Base-by-base conservation (phyloP, 2,329 filamentous ascomycete species). In the Aspergillus persii region DNA sequence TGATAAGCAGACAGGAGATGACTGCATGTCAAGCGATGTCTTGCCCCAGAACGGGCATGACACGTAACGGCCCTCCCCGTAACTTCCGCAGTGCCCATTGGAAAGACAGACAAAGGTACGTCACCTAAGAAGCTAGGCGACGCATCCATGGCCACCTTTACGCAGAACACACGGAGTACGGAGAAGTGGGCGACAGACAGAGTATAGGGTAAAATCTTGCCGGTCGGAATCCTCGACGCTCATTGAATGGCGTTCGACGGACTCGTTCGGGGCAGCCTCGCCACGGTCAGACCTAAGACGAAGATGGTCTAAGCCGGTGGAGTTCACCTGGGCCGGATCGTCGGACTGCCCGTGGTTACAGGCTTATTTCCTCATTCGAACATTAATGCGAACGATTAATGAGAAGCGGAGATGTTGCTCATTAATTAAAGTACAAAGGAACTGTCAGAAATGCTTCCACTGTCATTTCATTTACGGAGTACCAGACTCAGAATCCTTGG, bases 41-140 rank as follows among this genome's bases (percentile, higher is more conserved):
- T 56, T 61, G 65, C 62, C 66, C 69, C 54, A 68, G 68, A 61
- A 59, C 12, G 62, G 68, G 57, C 54, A 63, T 71, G 70, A 72
- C 69, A 72, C 67, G 69, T 71, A 71, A 72, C 68, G 69, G 67
- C 52, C 54, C 30, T 23, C 30, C 18, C 41, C 41, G 39, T 3
- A n/a, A 18, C 15, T 15, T 41, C 36, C 36, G 36, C 36, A n/a
- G 11, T 41, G 36, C 36, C n/a, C 36, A 41, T 41, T 41, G 36
- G 36, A 41, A 36, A 36, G n/a, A 15, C 15, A n/a, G 15, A n/a
- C 15, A 12, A 41, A 15, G 15, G 44, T 8, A 23, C 26, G 44
- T 47, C 44, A 47, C 18, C 26, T 9, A 47, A 27, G 26, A 27
- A 27, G 44, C 44, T 47, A 47, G 15, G 8, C 9, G 26, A 47